Base-by-base conservation (phyloP, 768 basidiomycete genomes). In the Heimioporus sp. region DNA sequence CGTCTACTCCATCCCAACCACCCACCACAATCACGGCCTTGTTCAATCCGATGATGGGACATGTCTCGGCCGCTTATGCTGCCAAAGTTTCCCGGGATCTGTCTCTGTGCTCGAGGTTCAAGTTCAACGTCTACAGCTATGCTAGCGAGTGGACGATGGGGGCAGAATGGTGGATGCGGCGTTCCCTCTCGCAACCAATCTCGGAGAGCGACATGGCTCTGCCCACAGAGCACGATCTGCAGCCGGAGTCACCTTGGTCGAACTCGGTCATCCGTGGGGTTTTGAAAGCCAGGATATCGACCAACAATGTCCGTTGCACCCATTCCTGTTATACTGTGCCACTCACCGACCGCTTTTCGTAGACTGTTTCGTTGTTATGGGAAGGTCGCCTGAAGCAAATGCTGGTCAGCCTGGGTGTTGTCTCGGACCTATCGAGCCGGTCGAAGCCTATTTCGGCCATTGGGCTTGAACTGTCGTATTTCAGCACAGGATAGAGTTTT, bases 141-240 rank as follows among this genome's bases (percentile, higher is more conserved):
- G 92, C 96, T 59, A 94, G 92, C 68, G 95, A 98, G 67, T 89
- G 94, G 87, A 87, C 91, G 10, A 81, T 98, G 74, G 96, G 96
- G 3, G 87, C 90, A 1, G 95, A 98, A 67, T 97, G 92, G 92
- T 97, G 92, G 93, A 80, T 93, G 65, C 80, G 92, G 19, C 80
- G 84, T 20, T 72, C 77, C 5, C 71, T 69, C 17, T 61, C 69
- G 12, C 67, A 70, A 48, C 54, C 64, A 9, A 46, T 47, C 31
- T 49, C 53, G 13, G 59, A 66, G 13, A 40, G 36, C 4, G 55
- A 61, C 36, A 13, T 48, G 37, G 16, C 49, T 15, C 53, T 20
- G 39, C 34, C 43, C 7, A 13, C 38, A 2, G 32, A 45, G 39
- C 20, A 44, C 15, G 43, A 57, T 45, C 39, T 49, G 46, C 51